phyloP scores from a whole-genome alignment of 2,329 filamentous ascomycete species.

The Didymella sp. region DNA sequence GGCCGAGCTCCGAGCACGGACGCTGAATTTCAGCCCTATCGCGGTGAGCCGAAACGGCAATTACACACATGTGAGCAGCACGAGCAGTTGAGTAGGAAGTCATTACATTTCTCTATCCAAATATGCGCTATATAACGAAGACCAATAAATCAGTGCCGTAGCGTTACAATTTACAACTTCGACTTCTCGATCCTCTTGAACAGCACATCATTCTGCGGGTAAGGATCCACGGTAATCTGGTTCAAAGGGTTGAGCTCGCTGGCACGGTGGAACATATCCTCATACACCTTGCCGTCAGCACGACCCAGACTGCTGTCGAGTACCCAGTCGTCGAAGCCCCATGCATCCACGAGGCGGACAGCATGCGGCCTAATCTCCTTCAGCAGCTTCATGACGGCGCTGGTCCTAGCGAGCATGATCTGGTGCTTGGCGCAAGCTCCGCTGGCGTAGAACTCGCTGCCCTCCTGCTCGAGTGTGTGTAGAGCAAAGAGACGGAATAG shows the following conservation, averaged over 20 bases:
- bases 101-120: constrained; percentile 12
- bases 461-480: constrained; percentile 72
- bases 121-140: neutral
- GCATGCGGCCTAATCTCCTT: constrained; percentile 77
- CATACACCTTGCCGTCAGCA: constrained; percentile 77
- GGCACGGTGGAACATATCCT: constrained; percentile 76
- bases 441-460: constrained; percentile 74
- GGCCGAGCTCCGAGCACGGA: constrained; percentile 17
- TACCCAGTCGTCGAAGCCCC: constrained; percentile 81
- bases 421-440: constrained; percentile 74
- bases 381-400: constrained; percentile 71
- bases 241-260: constrained; percentile 77
- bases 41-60: constrained; percentile 19
- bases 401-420: constrained; percentile 72
- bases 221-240: constrained; percentile 73
- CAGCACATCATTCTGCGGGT: constrained; percentile 67
- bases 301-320: constrained; percentile 74
- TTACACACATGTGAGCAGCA: neutral
- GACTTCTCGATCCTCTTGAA: constrained; percentile 68
- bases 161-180: constrained; percentile 53
- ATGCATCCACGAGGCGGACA: constrained; percentile 73
- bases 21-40: constrained; percentile 23
- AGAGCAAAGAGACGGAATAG: constrained; percentile 71
- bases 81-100: neutral
- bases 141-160: neutral